These are phyloP conservation scores for Hyaloscypha bicolor DNA, from an alignment of 495 filamentous ascomycete genomes.

Conservation along the genomic window DNA sequence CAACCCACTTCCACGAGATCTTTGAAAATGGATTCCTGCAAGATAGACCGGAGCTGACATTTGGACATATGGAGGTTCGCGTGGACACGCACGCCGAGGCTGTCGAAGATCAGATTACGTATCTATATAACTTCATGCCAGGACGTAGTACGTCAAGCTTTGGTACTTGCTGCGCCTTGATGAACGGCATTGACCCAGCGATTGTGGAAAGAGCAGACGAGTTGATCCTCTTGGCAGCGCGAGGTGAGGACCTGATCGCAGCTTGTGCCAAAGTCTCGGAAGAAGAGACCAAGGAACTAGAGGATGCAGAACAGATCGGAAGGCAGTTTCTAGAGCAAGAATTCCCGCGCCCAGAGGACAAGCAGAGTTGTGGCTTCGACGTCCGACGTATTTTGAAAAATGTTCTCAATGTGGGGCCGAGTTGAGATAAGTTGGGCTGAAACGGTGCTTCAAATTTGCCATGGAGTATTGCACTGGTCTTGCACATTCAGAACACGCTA, in stretches of 20 bases:
- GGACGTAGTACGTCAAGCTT: conserved; percentile 83
- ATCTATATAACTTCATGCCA: conserved; percentile 72
- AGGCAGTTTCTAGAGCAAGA: conserved; percentile 36
- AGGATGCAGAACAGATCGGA: conserved; percentile 52
- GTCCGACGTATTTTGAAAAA: conserved; percentile 28
- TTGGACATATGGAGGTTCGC: conserved; percentile 88
- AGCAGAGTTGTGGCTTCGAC: conserved; percentile 10
- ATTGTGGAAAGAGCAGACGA: conserved; percentile 79
- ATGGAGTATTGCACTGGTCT: conserved; percentile 2
- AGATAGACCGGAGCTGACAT: conserved; percentile 58
- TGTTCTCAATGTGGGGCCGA: conserved; percentile 23
- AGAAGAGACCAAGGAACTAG: conserved; percentile 56
- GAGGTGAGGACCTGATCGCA: conserved; percentile 72
- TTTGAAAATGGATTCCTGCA: conserved; percentile 74
- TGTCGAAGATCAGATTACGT: conserved; percentile 77
- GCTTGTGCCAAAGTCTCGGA: conserved; percentile 65
- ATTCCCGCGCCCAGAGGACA: conserved; percentile 20
- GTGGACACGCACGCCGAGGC: conserved; percentile 62
- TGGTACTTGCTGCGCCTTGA: conserved; percentile 79
- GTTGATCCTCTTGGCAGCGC: conserved; percentile 66
- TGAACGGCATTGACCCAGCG: conserved; percentile 75
- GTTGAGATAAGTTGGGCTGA: conserved; percentile 11
- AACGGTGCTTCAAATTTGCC: conserved; percentile 22
- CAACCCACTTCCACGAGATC: conserved; percentile 95
- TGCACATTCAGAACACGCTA: conserved; percentile 1